Evolutionary conservation across 768 basidiomycete genomes (phyloP).

Genomic region (Tylopilus cervinicoccineus): DNA sequence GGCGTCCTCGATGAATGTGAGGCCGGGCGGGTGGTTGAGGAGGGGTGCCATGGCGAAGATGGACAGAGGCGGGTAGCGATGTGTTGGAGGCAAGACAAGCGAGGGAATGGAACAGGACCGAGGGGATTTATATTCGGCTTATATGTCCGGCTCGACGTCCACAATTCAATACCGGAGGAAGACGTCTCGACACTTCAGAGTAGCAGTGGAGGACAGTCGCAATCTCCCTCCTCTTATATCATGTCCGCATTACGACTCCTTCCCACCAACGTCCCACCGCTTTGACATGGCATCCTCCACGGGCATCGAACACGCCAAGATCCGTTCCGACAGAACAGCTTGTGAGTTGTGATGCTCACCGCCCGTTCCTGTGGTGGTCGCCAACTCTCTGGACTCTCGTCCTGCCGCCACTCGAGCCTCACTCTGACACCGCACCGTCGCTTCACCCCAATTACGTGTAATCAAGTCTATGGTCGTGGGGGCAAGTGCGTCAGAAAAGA

Average conservation of each 20-base stretch:
- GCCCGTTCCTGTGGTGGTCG: background rate
- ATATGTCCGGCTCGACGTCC: background rate
- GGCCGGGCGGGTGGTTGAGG: slow-evolving; percentile 58
- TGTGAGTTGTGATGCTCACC: background rate
- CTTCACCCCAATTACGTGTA: too few species aligned
- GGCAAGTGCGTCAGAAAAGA: too few species aligned
- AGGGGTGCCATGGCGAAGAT: slow-evolving; percentile 57
- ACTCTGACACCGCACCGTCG: background rate
- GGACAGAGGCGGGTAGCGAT: background rate
- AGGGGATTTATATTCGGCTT: slow-evolving; percentile 15
- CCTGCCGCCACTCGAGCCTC: background rate
- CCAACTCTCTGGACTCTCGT: background rate
- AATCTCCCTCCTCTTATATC: background rate
- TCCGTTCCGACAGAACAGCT: slow-evolving; percentile 8
- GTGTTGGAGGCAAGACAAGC: too few species aligned
- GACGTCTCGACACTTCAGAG: too few species aligned
- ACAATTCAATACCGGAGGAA: too few species aligned
- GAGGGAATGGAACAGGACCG: slow-evolving; percentile 10
- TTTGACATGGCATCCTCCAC: too few species aligned
- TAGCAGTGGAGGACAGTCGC: too few species aligned
- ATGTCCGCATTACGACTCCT: background rate
- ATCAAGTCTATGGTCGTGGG: too few species aligned
- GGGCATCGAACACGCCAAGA: too few species aligned
- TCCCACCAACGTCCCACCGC: background rate
- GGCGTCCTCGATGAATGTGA: slow-evolving; percentile 64